phyloP scores from a whole-genome alignment of 441 rosid species.

The Populus trichocarpa region DNA sequence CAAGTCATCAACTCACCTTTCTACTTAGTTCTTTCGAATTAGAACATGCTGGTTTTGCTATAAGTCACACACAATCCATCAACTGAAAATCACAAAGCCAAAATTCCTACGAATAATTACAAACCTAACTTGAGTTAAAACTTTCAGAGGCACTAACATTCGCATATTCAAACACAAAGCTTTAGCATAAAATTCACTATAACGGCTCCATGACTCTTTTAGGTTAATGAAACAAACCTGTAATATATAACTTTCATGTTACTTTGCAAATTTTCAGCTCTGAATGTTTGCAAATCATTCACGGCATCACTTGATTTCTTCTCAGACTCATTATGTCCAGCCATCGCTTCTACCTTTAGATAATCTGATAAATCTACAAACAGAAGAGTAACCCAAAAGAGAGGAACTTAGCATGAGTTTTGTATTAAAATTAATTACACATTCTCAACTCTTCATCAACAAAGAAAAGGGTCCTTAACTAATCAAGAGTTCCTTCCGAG shows the following conservation, averaged over 20 bases:
- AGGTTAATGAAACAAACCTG: conserved; percentile 50
- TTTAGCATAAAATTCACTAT: not conserved
- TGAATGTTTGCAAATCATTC: conserved; percentile 62
- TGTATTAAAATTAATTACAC: not conserved
- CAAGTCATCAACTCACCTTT: not conserved
- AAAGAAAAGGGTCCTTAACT: not conserved
- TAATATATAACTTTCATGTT: conserved; percentile 87
- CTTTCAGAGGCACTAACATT: not conserved
- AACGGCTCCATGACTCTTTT: not conserved
- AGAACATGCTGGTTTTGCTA: not conserved
- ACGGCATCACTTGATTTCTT: conserved; percentile 56
- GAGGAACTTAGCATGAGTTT: not conserved
- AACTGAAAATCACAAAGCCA: conserved; percentile 10
- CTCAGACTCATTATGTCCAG: conserved; percentile 45
- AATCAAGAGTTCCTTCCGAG: not conserved
- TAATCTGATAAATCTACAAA: conserved; percentile 4
- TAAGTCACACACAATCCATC: not conserved
- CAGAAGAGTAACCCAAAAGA: conserved; percentile 3
- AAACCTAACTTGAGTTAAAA: not conserved
- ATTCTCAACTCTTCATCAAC: not conserved
- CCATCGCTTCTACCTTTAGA: conserved; percentile 38
- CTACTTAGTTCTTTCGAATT: not conserved
- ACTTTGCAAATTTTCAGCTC: conserved; percentile 76
- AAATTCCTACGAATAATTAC: not conserved
- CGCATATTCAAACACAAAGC: not conserved